Evolutionary conservation across 805 yeast species (phyloP).

Genomic region (Cyberlindnera euphorbiiphila): DNA sequence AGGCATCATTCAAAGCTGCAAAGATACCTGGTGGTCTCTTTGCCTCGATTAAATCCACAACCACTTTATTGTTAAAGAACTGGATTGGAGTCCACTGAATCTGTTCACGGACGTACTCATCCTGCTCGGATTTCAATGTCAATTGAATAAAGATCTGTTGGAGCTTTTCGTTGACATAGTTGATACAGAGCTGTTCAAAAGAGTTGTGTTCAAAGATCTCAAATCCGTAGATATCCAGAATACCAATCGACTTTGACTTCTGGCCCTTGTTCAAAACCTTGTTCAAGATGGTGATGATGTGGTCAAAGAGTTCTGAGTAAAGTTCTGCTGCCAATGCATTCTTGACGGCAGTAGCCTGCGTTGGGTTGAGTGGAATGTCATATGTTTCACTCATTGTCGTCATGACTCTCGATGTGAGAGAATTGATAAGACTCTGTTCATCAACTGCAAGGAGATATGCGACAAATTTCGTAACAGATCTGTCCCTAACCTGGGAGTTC

Average conservation of each 20-base stretch:
- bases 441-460: slow-evolving; percentile 87
- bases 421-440: slow-evolving; percentile 56
- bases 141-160: slow-evolving; percentile 96
- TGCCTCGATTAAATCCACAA: slow-evolving; percentile 93
- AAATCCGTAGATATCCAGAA: slow-evolving; percentile 92
- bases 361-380: slow-evolving; percentile 87
- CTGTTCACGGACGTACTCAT: slow-evolving; percentile 91
- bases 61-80: slow-evolving; percentile 92
- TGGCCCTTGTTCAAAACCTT: slow-evolving; percentile 53
- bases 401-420: slow-evolving; percentile 76
- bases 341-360: slow-evolving; percentile 91
- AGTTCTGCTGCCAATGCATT: slow-evolving; percentile 95
- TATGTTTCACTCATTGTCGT: slow-evolving; percentile 90
- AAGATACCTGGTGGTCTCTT: slow-evolving; percentile 94
- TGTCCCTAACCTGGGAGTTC: slow-evolving; percentile 75
- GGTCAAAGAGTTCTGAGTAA: slow-evolving; percentile 88
- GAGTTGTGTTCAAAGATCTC: slow-evolving; percentile 94
- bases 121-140: slow-evolving; percentile 95
- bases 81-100: slow-evolving; percentile 97
- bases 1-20: slow-evolving; percentile 94
- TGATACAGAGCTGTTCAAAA: slow-evolving; percentile 92
- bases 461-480: slow-evolving; percentile 89
- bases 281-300: slow-evolving; percentile 94
- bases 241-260: slow-evolving; percentile 73
- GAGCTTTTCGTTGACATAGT: slow-evolving; percentile 91